Evolutionary conservation across 2,329 filamentous ascomycete species (phyloP), one percentile per base, ranked within the genome.

Genomic region (Aspergillus clavatus): DNA sequence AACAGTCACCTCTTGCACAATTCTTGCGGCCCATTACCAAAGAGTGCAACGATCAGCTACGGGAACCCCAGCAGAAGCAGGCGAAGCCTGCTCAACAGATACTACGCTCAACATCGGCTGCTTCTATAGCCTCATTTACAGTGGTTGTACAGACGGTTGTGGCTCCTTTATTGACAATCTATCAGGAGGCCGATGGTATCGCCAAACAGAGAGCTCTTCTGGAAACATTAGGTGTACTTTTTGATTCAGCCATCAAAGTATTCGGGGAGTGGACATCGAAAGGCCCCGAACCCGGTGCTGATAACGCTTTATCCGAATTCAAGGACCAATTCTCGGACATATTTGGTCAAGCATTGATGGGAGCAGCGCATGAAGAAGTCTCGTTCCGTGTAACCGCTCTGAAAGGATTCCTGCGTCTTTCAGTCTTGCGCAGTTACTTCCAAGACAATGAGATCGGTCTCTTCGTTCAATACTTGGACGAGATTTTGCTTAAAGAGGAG

Each of bases 11-110:
- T 57, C 70, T 72, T 61, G 74, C 62, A 52, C 77, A 63, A 23
- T 86, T 80, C 59, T 64, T 86, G 19, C 74, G 75, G 37, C 78
- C 81, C 1, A 76, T 85, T 47, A 77, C 77, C 37, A 82, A 82
- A 54, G 83, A 86, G 64, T 84, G 82, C 58, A 80, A 83, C 48
- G 80, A 85, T 50, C 81, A 84, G 55, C 69, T 86, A 3, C 79
- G 81, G 55, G 82, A 86, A 58, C 82, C 83, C 5, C 81, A 82
- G 36, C 82, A 82, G 4, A 84, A 84, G 58, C 80, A 86, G 58
- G 83, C 82, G 3, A 79, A 80, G 56, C 81, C 81, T 7, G 76
- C 81, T 3, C 80, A 80, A 14, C 75, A 78, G 21, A 83, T 86
- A 14, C 59, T 86, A 12, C 69, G 74, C 28, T 75, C 75, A 5